A percentile compares a stretch with the other conserved stretches of the same genome.
Conservation (phyloP, 2,329 filamentous ascomycete genomes). For the Diplodia corticola region DNA sequence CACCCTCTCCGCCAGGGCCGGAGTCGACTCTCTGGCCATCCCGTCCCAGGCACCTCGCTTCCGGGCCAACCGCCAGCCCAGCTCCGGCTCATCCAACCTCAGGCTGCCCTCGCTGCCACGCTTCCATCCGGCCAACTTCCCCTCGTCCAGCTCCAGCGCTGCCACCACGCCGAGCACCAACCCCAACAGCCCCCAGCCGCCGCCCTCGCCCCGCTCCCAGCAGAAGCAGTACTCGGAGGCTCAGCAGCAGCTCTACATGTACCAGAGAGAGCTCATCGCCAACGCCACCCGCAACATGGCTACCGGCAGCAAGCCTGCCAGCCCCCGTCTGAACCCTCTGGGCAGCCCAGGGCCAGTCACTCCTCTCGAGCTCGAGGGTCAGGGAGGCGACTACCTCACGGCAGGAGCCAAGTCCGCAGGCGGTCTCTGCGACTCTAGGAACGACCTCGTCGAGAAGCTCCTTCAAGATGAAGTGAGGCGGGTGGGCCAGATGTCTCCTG, state of each 20-base stretch:
- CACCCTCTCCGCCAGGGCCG: slow-evolving; percentile 11
- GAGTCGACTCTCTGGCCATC: slow-evolving; percentile 35
- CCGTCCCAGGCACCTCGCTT: slow-evolving; percentile 39
- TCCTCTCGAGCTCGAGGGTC: slow-evolving; percentile 52
- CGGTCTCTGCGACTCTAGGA: slow-evolving; percentile 26
- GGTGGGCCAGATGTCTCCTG: slow-evolving; percentile 32
- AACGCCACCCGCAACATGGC: slow-evolving; percentile 26
- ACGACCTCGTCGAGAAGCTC: slow-evolving; percentile 50
- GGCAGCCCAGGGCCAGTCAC: slow-evolving; percentile 56
- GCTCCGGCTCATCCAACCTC: slow-evolving; percentile 39
- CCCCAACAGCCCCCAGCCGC: slow-evolving; percentile 44
- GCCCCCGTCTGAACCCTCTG: slow-evolving; percentile 51
- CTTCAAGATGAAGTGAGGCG: slow-evolving; percentile 48
- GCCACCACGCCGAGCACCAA: slow-evolving; percentile 41
- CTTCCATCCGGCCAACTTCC: slow-evolving; percentile 56
- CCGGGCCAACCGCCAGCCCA: slow-evolving; percentile 37
- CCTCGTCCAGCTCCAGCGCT: slow-evolving; percentile 41
- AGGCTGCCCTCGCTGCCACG: slow-evolving; percentile 52
- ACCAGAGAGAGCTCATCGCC: slow-evolving; percentile 49
- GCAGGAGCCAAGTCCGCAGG: slow-evolving; percentile 40
- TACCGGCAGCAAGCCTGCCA: slow-evolving; percentile 42
- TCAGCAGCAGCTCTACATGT: slow-evolving; percentile 50
- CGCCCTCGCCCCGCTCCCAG: slow-evolving; percentile 45
- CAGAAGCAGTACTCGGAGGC: slow-evolving; percentile 50
- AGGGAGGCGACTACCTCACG: slow-evolving; percentile 48